These are phyloP conservation scores for Tolypocladium pustulatum DNA, from an alignment of 2,329 filamentous ascomycete genomes.

Conservation along the genomic window DNA sequence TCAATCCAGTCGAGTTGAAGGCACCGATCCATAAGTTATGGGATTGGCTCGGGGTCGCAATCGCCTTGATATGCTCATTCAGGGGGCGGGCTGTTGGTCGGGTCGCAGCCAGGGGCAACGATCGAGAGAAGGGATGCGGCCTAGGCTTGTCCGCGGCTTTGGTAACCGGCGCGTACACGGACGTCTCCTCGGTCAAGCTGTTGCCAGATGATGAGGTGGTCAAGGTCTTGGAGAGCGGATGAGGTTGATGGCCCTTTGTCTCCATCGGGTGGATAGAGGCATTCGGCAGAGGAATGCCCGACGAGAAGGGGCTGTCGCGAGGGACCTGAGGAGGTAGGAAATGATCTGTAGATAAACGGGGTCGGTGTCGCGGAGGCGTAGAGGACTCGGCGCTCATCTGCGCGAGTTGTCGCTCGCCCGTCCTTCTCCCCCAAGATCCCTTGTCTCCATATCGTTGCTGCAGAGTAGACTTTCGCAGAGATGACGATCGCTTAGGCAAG, in stretches of 20 bases:
- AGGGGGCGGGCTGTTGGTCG: conserved; percentile 18
- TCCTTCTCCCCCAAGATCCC: conserved; percentile 50
- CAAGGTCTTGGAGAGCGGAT: conserved; percentile 77
- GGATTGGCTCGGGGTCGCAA: conserved; percentile 34
- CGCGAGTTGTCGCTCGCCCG: conserved; percentile 44
- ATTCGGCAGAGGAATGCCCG: conserved; percentile 38
- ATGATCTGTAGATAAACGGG: conserved; percentile 71
- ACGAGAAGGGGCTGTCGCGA: conserved; percentile 55
- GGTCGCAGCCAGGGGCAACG: conserved; percentile 27
- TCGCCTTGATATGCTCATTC: conserved; percentile 17
- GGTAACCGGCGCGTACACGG: conserved; percentile 16
- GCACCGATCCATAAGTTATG: conserved; percentile 65
- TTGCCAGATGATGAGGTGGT: conserved; percentile 81
- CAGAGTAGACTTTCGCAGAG: conserved; percentile 74
- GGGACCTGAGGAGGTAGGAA: conserved; percentile 53
- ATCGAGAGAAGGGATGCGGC: conserved; percentile 26
- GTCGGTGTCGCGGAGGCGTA: conserved; percentile 50
- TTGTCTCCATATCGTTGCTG: conserved; percentile 71
- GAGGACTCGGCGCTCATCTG: conserved; percentile 42
- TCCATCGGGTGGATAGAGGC: conserved; percentile 42
- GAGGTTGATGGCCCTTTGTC: conserved; percentile 44
- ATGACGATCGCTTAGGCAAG: conserved; percentile 60
- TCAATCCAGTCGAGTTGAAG: conserved; percentile 87
- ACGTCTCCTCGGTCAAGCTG: conserved; percentile 61
- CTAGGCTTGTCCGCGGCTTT: conserved; percentile 15